A percentile compares a stretch with the other conserved stretches of the same genome.
These are phyloP conservation scores for Neopestalotiopsis sp. DNA, from an alignment of 2,329 filamentous ascomycete species.

Conservation along the genomic window DNA sequence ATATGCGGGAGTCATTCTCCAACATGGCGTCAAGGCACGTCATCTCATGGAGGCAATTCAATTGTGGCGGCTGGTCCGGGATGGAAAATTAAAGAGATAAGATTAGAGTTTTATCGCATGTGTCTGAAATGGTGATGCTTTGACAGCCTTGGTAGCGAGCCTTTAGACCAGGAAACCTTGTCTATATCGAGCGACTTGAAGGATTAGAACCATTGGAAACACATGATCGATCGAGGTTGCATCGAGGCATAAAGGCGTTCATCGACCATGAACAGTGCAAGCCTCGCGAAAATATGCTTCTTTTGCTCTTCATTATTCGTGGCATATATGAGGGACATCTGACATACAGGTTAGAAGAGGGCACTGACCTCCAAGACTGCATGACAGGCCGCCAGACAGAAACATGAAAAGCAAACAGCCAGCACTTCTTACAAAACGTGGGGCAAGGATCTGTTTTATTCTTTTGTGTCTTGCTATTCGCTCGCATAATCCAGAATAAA, in stretches of 20 bases:
- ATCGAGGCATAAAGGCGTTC: not conserved
- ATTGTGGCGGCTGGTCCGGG: not conserved
- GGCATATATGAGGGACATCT: too few species aligned
- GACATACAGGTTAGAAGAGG: not conserved
- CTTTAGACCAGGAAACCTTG: not conserved
- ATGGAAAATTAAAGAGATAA: not conserved
- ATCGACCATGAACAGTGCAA: too few species aligned
- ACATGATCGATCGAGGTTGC: not conserved
- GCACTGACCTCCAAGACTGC: slow-evolving; percentile 4
- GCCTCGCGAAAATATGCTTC: not conserved
- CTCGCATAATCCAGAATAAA: not conserved
- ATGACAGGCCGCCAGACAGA: not conserved
- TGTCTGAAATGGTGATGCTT: not conserved
- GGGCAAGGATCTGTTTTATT: too few species aligned
- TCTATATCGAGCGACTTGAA: not conserved
- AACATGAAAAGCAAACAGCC: not conserved
- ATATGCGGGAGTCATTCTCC: not conserved
- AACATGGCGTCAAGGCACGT: not conserved
- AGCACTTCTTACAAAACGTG: too few species aligned
- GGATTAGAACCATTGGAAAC: not conserved
- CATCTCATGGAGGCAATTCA: not conserved
- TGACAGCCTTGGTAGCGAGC: not conserved
- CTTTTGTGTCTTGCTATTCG: not conserved
- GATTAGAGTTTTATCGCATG: not conserved
- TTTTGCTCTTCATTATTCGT: not conserved